Evolutionary conservation across 768 basidiomycete genomes (phyloP).

Genomic region (Dioszegia crocea): DNA sequence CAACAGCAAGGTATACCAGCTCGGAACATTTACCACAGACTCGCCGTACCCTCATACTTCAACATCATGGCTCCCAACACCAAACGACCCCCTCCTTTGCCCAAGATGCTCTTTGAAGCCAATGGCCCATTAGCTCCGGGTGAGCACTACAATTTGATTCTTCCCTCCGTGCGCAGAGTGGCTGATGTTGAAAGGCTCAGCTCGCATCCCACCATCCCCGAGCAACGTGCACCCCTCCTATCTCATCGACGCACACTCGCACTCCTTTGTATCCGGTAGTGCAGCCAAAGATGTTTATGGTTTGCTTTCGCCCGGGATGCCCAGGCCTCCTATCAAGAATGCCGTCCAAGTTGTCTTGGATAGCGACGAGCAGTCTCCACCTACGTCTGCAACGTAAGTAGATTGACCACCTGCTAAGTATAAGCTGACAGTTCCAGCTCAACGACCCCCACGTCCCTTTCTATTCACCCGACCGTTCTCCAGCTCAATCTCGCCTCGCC

Average conservation of each 20-base stretch:
- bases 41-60: neutral
- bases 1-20: too few relatives aligned
- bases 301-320: constrained; percentile 9
- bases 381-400: constrained; percentile 16
- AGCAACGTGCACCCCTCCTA: constrained; percentile 30
- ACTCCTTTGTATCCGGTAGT: constrained; percentile 11
- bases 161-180: too few relatives aligned
- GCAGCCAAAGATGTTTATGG: constrained; percentile 16
- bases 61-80: constrained; percentile 31
- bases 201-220: constrained; percentile 32
- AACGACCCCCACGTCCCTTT: constrained; percentile 28
- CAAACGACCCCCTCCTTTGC: constrained; percentile 35
- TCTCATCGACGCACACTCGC: constrained; percentile 38
- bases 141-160: too few relatives aligned
- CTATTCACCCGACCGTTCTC: constrained; percentile 37
- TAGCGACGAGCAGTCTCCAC: constrained; percentile 17
- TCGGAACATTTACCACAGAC: too few relatives aligned
- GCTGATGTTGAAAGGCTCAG: constrained; percentile 38
- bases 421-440: neutral
- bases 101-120: constrained; percentile 25
- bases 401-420: neutral
- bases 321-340: constrained; percentile 23
- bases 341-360: constrained; percentile 35
- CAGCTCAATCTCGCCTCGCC: constrained; percentile 27
- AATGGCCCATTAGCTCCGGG: constrained; percentile 37